Evolutionary conservation across 805 yeast genomes (phyloP).

Genomic region (Torulaspora franciscae): DNA sequence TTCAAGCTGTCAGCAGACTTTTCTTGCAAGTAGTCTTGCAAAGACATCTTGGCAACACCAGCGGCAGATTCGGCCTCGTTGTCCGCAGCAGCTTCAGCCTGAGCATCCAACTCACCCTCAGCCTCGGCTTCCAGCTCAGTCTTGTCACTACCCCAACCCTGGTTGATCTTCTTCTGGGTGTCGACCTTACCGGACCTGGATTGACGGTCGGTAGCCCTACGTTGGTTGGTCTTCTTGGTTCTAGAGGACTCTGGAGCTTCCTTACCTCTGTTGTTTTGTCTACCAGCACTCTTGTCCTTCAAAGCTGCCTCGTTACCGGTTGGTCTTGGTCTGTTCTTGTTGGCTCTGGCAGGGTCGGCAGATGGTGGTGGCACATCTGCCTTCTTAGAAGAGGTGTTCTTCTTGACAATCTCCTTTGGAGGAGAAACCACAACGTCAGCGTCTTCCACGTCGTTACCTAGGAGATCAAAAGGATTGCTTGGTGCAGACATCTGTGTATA

Average conservation of each 20-base stretch:
- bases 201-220: constrained; percentile 67
- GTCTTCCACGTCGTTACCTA: constrained; percentile 87
- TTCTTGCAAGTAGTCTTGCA: constrained; percentile 82
- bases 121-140: constrained; percentile 61
- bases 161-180: constrained; percentile 74
- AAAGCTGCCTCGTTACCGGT: constrained; percentile 88
- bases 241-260: constrained; percentile 49
- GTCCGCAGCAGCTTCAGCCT: constrained; percentile 64
- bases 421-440: constrained; percentile 51
- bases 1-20: constrained; percentile 43
- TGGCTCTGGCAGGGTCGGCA: constrained; percentile 76
- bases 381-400: constrained; percentile 81
- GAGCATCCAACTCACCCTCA: constrained; percentile 41
- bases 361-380: constrained; percentile 75
- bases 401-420: constrained; percentile 76
- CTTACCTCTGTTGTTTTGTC: constrained; percentile 47
- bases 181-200: constrained; percentile 80
- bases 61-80: constrained; percentile 51
- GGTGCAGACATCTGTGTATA: constrained; percentile 6
- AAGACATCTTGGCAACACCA: constrained; percentile 53
- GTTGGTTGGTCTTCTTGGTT: constrained; percentile 54
- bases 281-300: constrained; percentile 69
- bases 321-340: constrained; percentile 61
- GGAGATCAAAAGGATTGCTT: constrained; percentile 67
- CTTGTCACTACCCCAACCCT: constrained; percentile 84